Evolutionary conservation across 1,139 yeast genomes (phyloP).

Genomic region (Hyphopichia pseudoburtonii): DNA sequence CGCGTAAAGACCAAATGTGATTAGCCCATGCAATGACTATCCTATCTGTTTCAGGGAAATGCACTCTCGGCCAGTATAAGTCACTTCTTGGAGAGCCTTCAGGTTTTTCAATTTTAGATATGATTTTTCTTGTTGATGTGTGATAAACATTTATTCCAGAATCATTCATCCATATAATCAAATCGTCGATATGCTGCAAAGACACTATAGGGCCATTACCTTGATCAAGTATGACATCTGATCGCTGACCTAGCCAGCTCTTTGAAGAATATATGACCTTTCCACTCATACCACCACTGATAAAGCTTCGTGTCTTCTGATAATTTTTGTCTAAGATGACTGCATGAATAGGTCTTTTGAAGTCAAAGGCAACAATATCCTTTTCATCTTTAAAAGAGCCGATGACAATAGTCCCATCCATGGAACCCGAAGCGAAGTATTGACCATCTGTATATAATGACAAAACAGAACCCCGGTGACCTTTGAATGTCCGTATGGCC

Average conservation of each 20-base stretch:
- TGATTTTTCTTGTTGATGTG: conserved; percentile 40
- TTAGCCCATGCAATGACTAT: conserved; percentile 83
- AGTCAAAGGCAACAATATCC: conserved; percentile 75
- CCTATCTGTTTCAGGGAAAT: conserved; percentile 65
- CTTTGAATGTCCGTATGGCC: conserved; percentile 68
- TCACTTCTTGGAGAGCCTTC: conserved; percentile 69
- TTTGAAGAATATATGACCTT: conserved; percentile 70
- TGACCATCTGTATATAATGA: conserved; percentile 71
- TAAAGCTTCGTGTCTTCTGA: conserved; percentile 57
- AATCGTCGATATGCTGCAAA: conserved; percentile 57
- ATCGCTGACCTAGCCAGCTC: conserved; percentile 84
- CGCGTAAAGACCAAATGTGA: conserved; percentile 70
- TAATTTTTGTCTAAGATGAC: conserved; percentile 79
- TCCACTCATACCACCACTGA: conserved; percentile 92
- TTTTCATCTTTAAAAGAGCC: conserved; percentile 65
- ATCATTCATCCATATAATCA: conserved; percentile 84
- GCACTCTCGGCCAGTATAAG: conserved; percentile 78
- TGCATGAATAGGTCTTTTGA: conserved; percentile 85
- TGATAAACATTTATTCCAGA: conserved; percentile 68
- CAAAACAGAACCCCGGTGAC: conserved; percentile 83
- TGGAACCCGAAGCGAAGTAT: conserved; percentile 81
- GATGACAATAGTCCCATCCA: conserved; percentile 89
- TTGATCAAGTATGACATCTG: conserved; percentile 62
- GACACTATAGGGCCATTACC: conserved; percentile 74
- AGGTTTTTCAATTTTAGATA: conserved; percentile 59